These are phyloP conservation scores for Trifolium fragiferum DNA, from an alignment of 306 rosid genomes.

Conservation along the genomic window DNA sequence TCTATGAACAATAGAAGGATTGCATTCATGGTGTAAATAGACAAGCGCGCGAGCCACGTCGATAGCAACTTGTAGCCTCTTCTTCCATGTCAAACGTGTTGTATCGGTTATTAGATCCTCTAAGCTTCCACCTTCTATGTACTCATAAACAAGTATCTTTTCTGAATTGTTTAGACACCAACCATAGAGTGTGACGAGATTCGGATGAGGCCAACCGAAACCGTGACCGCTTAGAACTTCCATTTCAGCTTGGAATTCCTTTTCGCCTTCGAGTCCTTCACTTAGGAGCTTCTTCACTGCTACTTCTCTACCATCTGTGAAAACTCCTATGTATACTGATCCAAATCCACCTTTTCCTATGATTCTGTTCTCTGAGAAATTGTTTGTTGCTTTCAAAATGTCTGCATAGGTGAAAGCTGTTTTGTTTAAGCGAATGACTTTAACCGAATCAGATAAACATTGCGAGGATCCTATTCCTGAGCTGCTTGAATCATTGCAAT, in stretches of 20 bases:
- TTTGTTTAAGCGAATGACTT: slow-evolving; percentile 81
- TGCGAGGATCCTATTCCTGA: slow-evolving; percentile 53
- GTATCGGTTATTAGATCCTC: slow-evolving; percentile 72
- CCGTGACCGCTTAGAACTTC: slow-evolving; percentile 79
- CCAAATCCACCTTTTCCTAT: slow-evolving; percentile 96
- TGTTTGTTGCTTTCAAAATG: slow-evolving; percentile 76
- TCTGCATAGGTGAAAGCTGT: slow-evolving; percentile 81
- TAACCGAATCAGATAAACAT: slow-evolving; percentile 68
- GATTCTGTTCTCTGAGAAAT: slow-evolving; percentile 78
- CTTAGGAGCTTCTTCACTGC: slow-evolving; percentile 91
- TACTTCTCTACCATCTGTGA: slow-evolving; percentile 76
- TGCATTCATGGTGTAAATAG: slow-evolving; percentile 86
- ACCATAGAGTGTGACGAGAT: slow-evolving; percentile 90
- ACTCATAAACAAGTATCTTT: slow-evolving; percentile 78
- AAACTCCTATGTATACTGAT: slow-evolving; percentile 79
- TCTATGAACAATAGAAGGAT: slow-evolving; percentile 80
- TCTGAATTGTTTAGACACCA: slow-evolving; percentile 82
- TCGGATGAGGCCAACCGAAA: slow-evolving; percentile 92
- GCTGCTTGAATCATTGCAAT: slow-evolving; percentile 54
- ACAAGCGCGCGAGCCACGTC: slow-evolving; percentile 86
- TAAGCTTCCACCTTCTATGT: slow-evolving; percentile 90
- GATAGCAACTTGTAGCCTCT: slow-evolving; percentile 68
- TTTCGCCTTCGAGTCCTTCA: slow-evolving; percentile 87
- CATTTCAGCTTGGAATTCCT: slow-evolving; percentile 92
- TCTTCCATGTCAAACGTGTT: slow-evolving; percentile 59